phyloP scores from a whole-genome alignment of 2,329 filamentous ascomycete genomes.

The Apiospora malaysiana region DNA sequence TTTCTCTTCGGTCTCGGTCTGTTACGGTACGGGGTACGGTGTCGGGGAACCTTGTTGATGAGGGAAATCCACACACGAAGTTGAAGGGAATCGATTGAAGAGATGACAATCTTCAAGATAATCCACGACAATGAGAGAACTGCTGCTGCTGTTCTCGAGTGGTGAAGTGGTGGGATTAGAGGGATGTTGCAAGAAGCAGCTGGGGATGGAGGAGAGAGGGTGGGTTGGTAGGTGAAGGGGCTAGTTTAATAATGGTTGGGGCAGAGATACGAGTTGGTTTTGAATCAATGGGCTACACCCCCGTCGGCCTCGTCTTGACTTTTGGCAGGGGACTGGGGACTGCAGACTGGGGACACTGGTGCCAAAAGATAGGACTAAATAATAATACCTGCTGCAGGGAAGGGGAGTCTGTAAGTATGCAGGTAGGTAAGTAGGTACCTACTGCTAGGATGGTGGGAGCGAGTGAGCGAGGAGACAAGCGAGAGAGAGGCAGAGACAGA shows the following conservation, averaged over 20 bases:
- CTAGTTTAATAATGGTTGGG: slow-evolving; percentile 23
- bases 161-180: slow-evolving; percentile 13
- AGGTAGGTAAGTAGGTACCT: no score
- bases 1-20: not conserved
- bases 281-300: slow-evolving; percentile 17
- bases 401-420: not conserved
- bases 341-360: no score
- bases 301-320: not conserved
- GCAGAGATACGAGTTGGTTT: slow-evolving; percentile 20
- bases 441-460: no score
- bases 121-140: not conserved
- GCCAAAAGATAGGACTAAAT: slow-evolving; percentile 2
- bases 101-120: slow-evolving; percentile 2
- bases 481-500: not conserved
- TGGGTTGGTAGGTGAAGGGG: slow-evolving; percentile 11
- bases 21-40: not conserved
- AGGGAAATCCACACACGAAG: not conserved
- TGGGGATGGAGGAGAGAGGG: slow-evolving; percentile 8
- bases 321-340: not conserved
- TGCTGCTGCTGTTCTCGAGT: not conserved
- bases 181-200: slow-evolving; percentile 7
- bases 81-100: slow-evolving; percentile 4
- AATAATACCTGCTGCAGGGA: slow-evolving; percentile 1
- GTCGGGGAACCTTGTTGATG: not conserved
- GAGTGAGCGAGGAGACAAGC: no score